Base-by-base conservation (phyloP, 1,284 basidiomycete genomes). In the Megacollybia platyphylla region DNA sequence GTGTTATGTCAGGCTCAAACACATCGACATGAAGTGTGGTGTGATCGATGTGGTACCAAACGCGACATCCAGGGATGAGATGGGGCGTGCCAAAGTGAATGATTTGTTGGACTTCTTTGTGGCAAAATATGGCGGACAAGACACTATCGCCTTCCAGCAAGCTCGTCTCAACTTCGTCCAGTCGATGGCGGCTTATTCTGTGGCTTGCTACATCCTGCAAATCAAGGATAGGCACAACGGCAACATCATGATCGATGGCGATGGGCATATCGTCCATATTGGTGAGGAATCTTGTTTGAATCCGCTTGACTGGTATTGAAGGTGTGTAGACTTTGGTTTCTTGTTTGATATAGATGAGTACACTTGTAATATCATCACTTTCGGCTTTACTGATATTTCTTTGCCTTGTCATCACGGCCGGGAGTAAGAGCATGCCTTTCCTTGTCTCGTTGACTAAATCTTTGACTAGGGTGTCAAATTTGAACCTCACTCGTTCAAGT, bases 21-120 rank as follows among this genome's bases (percentile, higher is more conserved):
- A 20, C 28, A 38, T 49, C 15, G 15, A 39, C 34, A 37, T 41
- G 1, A 53, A 96, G 84, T 96, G 92, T 51, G 96, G 96, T 46
- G 91, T 99, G 37, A 98, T 99, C 51, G 96, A 99, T 53, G 96
- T 98, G 27, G 92, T 99, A 2, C 94, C 96, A 2, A 94, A 98
- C 55, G 83, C 96, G 0, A 99, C 96, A 0, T 97, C 94, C 5
- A 79, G 96, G 46, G 96, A 99, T 59, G 96, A 99, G 67, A 97
- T 99, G 96, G 96, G 96, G 32, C 78, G 96, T 37, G 89, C 91
- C 18, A 97, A 97, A 67, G 88, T 98, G 60, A 98, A 98, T 55
- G 91, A 98, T 56, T 70, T 99, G 7, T 72, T 87, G 20, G 83
- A 86, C 51, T 99, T 97, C 67, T 99, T 98, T 62, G 71, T 87